Conservation (phyloP, 306 rosid genomes). For the Prinsepia uniflora region DNA sequence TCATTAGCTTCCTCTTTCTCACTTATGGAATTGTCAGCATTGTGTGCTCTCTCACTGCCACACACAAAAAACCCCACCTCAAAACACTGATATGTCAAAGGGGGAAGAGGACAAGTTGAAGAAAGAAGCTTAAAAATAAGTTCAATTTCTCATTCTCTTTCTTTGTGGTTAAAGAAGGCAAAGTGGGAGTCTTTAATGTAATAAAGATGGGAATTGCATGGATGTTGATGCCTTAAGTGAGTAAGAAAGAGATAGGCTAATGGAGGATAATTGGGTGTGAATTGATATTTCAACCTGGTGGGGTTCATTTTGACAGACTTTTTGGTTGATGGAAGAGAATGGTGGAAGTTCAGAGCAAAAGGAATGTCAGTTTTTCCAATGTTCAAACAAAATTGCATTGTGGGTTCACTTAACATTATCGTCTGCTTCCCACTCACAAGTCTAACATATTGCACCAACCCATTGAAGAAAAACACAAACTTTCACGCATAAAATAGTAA, state of each 20-base stretch:
- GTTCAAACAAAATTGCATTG: constrained; percentile 18
- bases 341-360: constrained; percentile 56
- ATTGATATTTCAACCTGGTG: constrained; percentile 55
- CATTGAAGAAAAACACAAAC: not conserved
- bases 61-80: not conserved
- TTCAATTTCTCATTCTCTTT: constrained; percentile 11
- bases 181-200: constrained; percentile 25
- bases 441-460: constrained; percentile 28
- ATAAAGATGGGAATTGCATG: constrained; percentile 34
- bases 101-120: not conserved
- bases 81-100: not conserved
- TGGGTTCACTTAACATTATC: constrained; percentile 44
- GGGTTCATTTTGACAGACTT: constrained; percentile 55
- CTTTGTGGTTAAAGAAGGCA: constrained; percentile 17
- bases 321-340: constrained; percentile 39
- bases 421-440: constrained; percentile 52
- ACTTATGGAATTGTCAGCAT: constrained; percentile 7
- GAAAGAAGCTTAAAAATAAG: constrained; percentile 3
- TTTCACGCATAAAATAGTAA: not conserved
- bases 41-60: constrained; percentile 2
- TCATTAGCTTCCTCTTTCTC: not conserved
- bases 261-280: constrained; percentile 28
- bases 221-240: constrained; percentile 29
- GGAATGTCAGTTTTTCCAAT: constrained; percentile 38
- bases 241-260: constrained; percentile 21